These are phyloP conservation scores for Purpureocillium takamizusanense DNA, from an alignment of 2,329 filamentous ascomycete species.

Conservation along the genomic window DNA sequence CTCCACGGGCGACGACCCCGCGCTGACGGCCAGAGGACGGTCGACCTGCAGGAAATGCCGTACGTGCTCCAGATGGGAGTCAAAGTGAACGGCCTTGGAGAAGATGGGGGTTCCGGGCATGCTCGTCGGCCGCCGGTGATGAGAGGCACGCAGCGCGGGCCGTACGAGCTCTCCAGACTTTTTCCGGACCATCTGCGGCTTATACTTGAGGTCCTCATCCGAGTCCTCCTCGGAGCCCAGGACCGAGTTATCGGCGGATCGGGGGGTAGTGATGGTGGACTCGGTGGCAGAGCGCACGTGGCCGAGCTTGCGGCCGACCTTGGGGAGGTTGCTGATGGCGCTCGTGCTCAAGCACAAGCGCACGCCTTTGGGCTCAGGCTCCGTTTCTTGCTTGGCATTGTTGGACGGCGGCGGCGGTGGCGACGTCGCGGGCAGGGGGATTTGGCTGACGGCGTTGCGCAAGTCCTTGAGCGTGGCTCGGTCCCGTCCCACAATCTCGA, in stretches of 20 bases:
- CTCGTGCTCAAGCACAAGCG: constrained; percentile 40
- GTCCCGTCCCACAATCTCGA: constrained; percentile 35
- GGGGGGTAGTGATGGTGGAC: constrained; percentile 35
- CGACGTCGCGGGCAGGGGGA: constrained; percentile 39
- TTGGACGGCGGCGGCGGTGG: constrained; percentile 35
- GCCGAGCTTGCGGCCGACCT: constrained; percentile 29
- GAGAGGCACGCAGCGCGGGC: constrained; percentile 76
- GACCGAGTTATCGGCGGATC: constrained; percentile 39
- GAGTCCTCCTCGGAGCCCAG: constrained; percentile 54
- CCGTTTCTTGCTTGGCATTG: background rate
- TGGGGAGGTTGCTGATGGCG: constrained; percentile 31
- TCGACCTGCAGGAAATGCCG: constrained; percentile 93
- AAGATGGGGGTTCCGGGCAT: constrained; percentile 97
- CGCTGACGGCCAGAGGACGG: constrained; percentile 89
- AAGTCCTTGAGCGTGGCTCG: constrained; percentile 55
- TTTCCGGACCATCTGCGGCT: constrained; percentile 92
- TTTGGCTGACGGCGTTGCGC: constrained; percentile 73
- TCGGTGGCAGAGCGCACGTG: constrained; percentile 51
- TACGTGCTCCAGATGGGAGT: constrained; percentile 91
- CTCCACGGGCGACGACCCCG: constrained; percentile 84
- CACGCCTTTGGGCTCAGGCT: constrained; percentile 13
- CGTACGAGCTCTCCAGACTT: constrained; percentile 96
- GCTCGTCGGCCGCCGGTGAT: constrained; percentile 77
- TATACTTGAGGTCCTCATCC: constrained; percentile 49
- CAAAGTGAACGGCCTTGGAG: constrained; percentile 96